A percentile compares a stretch with the other conserved stretches of the same genome.
phyloP scores from a whole-genome alignment of 2,329 filamentous ascomycete species.

The Pseudodiploospora longispora region DNA sequence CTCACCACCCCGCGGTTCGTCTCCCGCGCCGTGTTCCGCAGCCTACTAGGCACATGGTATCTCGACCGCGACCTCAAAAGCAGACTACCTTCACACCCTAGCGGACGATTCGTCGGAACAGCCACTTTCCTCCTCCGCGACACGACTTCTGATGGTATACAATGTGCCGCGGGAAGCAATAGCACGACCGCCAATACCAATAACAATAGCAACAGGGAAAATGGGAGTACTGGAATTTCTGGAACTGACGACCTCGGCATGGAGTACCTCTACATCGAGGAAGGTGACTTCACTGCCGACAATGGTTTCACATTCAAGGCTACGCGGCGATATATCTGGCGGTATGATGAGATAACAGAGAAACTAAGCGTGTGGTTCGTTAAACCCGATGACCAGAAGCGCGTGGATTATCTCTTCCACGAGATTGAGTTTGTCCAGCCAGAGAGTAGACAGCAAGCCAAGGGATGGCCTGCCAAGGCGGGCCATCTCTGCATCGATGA shows the following conservation, averaged over 20 bases:
- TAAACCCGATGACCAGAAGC: slow-evolving; percentile 50
- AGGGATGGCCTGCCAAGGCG: slow-evolving; percentile 55
- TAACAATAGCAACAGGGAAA: background rate
- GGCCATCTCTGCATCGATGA: slow-evolving; percentile 65
- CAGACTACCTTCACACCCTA: slow-evolving; percentile 49
- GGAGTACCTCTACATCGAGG: slow-evolving; percentile 63
- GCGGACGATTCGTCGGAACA: slow-evolving; percentile 55
- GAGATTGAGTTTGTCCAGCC: slow-evolving; percentile 53
- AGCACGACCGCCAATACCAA: background rate
- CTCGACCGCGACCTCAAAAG: slow-evolving; percentile 50
- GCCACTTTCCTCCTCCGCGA: slow-evolving; percentile 56
- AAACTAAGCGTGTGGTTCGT: slow-evolving; percentile 66
- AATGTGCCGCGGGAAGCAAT: slow-evolving; percentile 16
- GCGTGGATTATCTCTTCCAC: slow-evolving; percentile 68
- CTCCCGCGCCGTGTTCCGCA: slow-evolving; percentile 59
- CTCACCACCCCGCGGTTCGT: slow-evolving; percentile 44
- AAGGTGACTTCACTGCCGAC: slow-evolving; percentile 55
- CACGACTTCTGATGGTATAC: slow-evolving; percentile 46
- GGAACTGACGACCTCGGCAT: slow-evolving; percentile 28
- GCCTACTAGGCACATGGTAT: slow-evolving; percentile 62
- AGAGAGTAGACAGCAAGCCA: slow-evolving; percentile 11
- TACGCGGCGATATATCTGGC: slow-evolving; percentile 62
- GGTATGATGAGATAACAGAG: slow-evolving; percentile 55
- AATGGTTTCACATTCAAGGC: slow-evolving; percentile 51
- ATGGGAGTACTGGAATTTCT: slow-evolving; percentile 1